These are phyloP conservation scores for Teunomyces aglyptinius DNA, from an alignment of 805 yeast species.

Conservation along the genomic window DNA sequence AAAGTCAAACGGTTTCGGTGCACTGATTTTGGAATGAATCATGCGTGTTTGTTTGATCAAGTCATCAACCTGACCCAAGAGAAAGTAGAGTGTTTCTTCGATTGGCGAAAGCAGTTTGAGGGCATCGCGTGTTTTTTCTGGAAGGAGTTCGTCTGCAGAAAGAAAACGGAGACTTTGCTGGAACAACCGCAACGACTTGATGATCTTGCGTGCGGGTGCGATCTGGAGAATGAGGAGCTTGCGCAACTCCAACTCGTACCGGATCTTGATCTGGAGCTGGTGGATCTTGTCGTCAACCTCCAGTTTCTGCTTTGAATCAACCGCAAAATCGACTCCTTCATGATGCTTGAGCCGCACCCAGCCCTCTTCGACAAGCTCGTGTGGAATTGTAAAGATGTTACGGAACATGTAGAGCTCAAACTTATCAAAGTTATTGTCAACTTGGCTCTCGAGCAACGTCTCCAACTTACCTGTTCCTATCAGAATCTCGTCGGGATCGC, in stretches of 20 bases:
- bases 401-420: slow-evolving; percentile 79
- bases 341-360: slow-evolving; percentile 71
- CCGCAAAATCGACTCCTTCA: slow-evolving; percentile 40
- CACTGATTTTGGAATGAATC: slow-evolving; percentile 24
- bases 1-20: slow-evolving; percentile 25
- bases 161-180: slow-evolving; percentile 28
- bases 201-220: slow-evolving; percentile 35
- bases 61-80: slow-evolving; percentile 43
- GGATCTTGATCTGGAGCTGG: slow-evolving; percentile 36
- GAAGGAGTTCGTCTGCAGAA: slow-evolving; percentile 16
- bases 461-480: slow-evolving; percentile 82
- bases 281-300: slow-evolving; percentile 31
- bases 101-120: slow-evolving; percentile 42
- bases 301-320: slow-evolving; percentile 3
- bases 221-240: slow-evolving; percentile 40
- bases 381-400: slow-evolving; percentile 72
- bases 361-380: slow-evolving; percentile 61
- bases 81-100: slow-evolving; percentile 46
- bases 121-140: slow-evolving; percentile 21
- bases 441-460: slow-evolving; percentile 66
- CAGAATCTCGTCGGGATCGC: slow-evolving; percentile 50
- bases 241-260: slow-evolving; percentile 43
- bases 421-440: slow-evolving; percentile 81
- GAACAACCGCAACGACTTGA: slow-evolving; percentile 30
- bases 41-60: slow-evolving; percentile 28